Conservation (phyloP, 2,329 filamentous ascomycete species). For the Cladosporium sp. region DNA sequence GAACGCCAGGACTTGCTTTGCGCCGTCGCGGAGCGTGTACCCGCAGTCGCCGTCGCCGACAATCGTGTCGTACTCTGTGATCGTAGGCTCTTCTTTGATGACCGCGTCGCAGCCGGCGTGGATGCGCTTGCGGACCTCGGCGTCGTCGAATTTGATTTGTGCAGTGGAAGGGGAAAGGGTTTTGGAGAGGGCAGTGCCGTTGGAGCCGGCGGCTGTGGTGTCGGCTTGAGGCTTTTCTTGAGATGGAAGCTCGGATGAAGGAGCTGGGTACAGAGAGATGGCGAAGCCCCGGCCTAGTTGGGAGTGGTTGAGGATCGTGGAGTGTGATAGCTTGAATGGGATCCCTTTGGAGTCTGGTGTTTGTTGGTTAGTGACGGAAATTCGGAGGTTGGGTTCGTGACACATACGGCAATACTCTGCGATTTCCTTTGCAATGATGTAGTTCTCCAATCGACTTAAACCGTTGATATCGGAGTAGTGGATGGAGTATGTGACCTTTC, state of each 20-base stretch:
- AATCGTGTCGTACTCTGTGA: conserved; percentile 40
- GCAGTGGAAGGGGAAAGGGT: conserved; percentile 19
- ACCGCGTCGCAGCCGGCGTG: conserved; percentile 36
- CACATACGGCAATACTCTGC: conserved; percentile 9
- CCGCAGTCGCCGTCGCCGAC: conserved; percentile 41
- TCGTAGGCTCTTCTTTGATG: conserved; percentile 37
- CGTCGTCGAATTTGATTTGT: conserved; percentile 30
- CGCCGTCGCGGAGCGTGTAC: conserved; percentile 38
- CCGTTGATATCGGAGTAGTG: conserved; percentile 41
- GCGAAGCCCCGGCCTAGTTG: conserved; percentile 36
- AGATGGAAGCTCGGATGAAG: conserved; percentile 30
- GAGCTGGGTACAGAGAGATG: conserved; percentile 35
- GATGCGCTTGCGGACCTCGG: conserved; percentile 31
- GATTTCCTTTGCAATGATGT: conserved; percentile 36
- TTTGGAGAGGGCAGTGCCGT: conserved; percentile 15
- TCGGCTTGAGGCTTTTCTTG: conserved; percentile 28
- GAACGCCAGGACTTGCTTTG: conserved; percentile 38
- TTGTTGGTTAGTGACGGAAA: conserved; percentile 4
- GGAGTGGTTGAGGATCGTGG: conserved; percentile 34
- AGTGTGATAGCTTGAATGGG: conserved; percentile 36
- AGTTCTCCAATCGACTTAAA: conserved; percentile 38
- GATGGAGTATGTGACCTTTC: conserved; percentile 32
- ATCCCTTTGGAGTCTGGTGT: conserved; percentile 31
- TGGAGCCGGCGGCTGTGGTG: conserved; percentile 19
- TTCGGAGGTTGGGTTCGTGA: background rate